These are phyloP conservation scores for Agroathelia rolfsii DNA, from an alignment of 1,284 basidiomycete species.

Conservation along the genomic window DNA sequence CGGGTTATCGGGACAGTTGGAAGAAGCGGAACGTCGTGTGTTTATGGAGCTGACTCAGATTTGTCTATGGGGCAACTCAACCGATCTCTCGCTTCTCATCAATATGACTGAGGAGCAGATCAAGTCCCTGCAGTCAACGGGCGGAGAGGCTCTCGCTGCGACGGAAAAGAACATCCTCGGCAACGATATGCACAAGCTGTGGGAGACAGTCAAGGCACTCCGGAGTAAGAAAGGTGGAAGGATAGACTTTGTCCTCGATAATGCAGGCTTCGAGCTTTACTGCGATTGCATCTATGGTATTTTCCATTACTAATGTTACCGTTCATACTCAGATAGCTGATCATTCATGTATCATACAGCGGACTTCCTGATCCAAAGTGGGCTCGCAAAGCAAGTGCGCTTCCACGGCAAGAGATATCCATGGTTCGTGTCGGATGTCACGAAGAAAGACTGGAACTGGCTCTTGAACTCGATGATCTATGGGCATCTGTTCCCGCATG, in stretches of 20 bases:
- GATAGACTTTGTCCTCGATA: constrained; percentile 85
- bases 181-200: constrained; percentile 73
- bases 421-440: constrained; percentile 97
- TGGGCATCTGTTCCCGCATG: constrained; percentile 80
- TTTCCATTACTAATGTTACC: constrained; percentile 13
- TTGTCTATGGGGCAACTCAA: constrained; percentile 94
- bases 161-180: constrained; percentile 95
- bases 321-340: constrained; percentile 3
- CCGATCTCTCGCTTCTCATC: constrained; percentile 90
- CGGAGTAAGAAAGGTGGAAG: constrained; percentile 67
- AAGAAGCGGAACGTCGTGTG: constrained; percentile 79
- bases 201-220: constrained; percentile 73
- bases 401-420: constrained; percentile 91
- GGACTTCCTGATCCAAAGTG: constrained; percentile 87
- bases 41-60: constrained; percentile 96
- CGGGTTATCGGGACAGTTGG: constrained; percentile 45
- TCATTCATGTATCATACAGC: constrained; percentile 28
- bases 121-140: constrained; percentile 94
- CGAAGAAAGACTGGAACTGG: constrained; percentile 96
- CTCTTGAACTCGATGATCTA: constrained; percentile 80
- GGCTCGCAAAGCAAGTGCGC: constrained; percentile 75
- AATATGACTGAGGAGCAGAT: constrained; percentile 99
- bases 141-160: constrained; percentile 88
- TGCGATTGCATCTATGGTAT: constrained; percentile 92
- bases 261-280: constrained; percentile 91